Evolutionary conservation across 1,284 basidiomycete species (phyloP).

Genomic region (Gomphus sp.): DNA sequence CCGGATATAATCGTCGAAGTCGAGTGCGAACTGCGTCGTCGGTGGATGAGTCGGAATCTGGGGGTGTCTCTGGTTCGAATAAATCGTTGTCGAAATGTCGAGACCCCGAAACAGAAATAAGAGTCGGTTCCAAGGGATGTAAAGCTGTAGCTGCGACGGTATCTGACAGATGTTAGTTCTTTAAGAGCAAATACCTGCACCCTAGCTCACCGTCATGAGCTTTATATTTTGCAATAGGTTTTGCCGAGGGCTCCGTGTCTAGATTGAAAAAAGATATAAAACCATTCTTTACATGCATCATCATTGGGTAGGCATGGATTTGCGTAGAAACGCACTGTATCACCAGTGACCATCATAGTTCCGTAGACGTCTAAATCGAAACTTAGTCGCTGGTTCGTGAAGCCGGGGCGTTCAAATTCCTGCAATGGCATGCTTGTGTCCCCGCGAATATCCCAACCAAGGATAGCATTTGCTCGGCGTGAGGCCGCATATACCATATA

Average conservation of each 20-base stretch:
- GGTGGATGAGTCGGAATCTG: background rate
- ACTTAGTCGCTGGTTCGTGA: conserved; percentile 67
- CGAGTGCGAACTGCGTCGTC: background rate
- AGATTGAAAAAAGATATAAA: conserved; percentile 18
- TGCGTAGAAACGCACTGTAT: conserved; percentile 42
- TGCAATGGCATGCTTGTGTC: conserved; percentile 41
- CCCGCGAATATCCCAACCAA: conserved; percentile 66
- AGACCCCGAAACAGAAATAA: conserved; percentile 60
- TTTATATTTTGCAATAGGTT: conserved; percentile 12
- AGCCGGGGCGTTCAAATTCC: conserved; percentile 25
- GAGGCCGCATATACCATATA: conserved; percentile 74
- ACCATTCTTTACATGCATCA: conserved; percentile 15
- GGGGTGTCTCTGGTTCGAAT: background rate
- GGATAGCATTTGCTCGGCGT: conserved; percentile 53
- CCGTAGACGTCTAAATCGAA: conserved; percentile 77
- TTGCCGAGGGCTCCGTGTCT: conserved; percentile 5
- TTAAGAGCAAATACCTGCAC: background rate
- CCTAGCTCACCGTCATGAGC: conserved; percentile 16
- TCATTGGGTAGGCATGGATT: background rate
- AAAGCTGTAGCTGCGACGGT: conserved; percentile 54
- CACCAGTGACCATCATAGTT: conserved; percentile 58
- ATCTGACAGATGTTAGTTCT: conserved; percentile 28
- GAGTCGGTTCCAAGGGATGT: conserved; percentile 41
- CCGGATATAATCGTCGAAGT: background rate
- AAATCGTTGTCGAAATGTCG: conserved; percentile 40